A percentile compares a stretch with the other conserved stretches of the same genome.
These are phyloP conservation scores for Cylindrotheca closterium DNA, from an alignment of 108 stramenopile species.

Conservation along the genomic window DNA sequence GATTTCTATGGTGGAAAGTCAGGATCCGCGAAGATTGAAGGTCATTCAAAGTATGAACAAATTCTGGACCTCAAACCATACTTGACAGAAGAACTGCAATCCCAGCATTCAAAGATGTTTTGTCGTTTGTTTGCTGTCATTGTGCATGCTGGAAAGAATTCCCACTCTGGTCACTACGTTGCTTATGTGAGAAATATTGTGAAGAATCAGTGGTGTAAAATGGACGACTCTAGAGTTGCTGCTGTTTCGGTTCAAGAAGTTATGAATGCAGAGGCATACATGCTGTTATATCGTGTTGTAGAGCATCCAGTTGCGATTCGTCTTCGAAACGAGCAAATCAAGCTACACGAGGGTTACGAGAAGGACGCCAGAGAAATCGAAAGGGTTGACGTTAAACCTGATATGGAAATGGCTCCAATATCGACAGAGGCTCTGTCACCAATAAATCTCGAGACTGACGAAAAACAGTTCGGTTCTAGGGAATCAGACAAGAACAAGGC, in stretches of 20 bases:
- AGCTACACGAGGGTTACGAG: constrained; percentile 12
- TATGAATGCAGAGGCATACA: constrained; percentile 82
- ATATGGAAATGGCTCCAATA: constrained; percentile 5
- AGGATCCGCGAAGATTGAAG: constrained; percentile 90
- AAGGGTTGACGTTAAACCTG: constrained; percentile 16
- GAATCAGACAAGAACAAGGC: neutral
- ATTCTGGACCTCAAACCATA: constrained; percentile 79
- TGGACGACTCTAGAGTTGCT: constrained; percentile 83
- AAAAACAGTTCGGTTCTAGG: constrained; percentile 15
- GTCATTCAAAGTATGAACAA: constrained; percentile 67
- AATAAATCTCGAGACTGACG: too few species aligned
- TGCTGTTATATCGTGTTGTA: constrained; percentile 87
- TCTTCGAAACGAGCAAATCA: constrained; percentile 33
- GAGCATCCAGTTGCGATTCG: constrained; percentile 71
- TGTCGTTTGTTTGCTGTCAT: constrained; percentile 89
- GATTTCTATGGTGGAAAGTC: constrained; percentile 52
- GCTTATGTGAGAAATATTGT: constrained; percentile 71
- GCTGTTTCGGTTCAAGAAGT: constrained; percentile 62
- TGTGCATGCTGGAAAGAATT: constrained; percentile 86
- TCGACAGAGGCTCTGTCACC: too few species aligned
- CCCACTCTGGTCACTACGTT: constrained; percentile 82
- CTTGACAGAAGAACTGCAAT: constrained; percentile 61
- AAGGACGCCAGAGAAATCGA: constrained; percentile 11
- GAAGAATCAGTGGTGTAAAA: constrained; percentile 91
- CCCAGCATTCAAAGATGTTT: constrained; percentile 61